These are phyloP conservation scores for Aspergillus spinulosporus DNA, from an alignment of 2,329 filamentous ascomycete genomes.

Conservation along the genomic window DNA sequence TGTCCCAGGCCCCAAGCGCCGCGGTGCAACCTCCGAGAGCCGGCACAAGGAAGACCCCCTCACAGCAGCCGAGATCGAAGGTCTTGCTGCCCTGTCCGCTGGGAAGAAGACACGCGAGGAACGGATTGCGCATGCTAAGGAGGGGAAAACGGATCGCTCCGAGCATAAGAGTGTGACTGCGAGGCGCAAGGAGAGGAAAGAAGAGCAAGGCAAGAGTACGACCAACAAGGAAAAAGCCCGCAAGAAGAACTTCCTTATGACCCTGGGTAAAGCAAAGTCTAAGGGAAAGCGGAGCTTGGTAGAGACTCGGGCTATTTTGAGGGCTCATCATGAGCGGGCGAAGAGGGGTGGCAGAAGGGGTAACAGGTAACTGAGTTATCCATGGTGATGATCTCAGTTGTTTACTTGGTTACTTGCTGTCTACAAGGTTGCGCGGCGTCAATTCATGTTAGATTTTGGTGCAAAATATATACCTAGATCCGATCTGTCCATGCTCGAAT, in stretches of 20 bases:
- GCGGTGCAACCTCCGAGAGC: conserved; percentile 47
- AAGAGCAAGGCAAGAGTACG: conserved; percentile 85
- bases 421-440: not conserved
- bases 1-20: conserved; percentile 47
- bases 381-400: not conserved
- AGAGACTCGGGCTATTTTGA: conserved; percentile 77
- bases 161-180: conserved; percentile 87
- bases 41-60: conserved; percentile 84
- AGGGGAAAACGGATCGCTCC: conserved; percentile 73
- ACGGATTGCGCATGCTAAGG: conserved; percentile 76
- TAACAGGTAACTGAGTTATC: conserved; percentile 53
- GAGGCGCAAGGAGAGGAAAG: conserved; percentile 82
- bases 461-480: not conserved
- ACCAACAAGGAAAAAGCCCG: conserved; percentile 96
- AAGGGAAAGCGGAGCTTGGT: conserved; percentile 95
- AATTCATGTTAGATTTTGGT: not conserved
- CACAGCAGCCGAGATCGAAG: conserved; percentile 89
- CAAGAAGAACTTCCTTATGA: conserved; percentile 99
- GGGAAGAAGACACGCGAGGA: conserved; percentile 89
- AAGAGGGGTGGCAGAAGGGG: conserved; percentile 81
- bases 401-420: too few relatives aligned
- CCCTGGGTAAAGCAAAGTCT: conserved; percentile 87
- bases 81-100: conserved; percentile 69
- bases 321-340: conserved; percentile 76
- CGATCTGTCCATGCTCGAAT: too few relatives aligned